These are phyloP conservation scores for Neoboletus subvelutipes DNA, from an alignment of 768 basidiomycete genomes.

Conservation along the genomic window DNA sequence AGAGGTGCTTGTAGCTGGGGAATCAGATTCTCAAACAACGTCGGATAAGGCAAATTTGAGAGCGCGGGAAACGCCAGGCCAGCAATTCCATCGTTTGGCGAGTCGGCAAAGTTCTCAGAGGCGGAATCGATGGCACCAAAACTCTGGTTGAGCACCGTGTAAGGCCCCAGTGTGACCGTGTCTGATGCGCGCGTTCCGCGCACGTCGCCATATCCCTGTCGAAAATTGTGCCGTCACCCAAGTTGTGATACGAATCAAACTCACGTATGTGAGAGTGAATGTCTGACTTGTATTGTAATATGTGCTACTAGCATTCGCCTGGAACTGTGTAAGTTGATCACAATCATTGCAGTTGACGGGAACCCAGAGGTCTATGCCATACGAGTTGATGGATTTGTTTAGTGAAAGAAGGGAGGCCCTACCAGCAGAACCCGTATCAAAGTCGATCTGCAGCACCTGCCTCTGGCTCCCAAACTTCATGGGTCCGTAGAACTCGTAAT, in stretches of 20 bases:
- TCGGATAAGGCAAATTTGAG: constrained; percentile 42
- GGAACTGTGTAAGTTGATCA: constrained; percentile 36
- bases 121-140: constrained; percentile 52
- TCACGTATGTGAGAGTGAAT: constrained; percentile 48
- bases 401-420: neutral
- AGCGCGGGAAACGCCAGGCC: constrained; percentile 65
- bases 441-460: constrained; percentile 53
- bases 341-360: constrained; percentile 42
- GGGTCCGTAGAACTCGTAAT: constrained; percentile 46
- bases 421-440: constrained; percentile 62
- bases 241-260: constrained; percentile 10
- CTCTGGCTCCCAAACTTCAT: constrained; percentile 54
- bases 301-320: constrained; percentile 40
- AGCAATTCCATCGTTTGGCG: constrained; percentile 57
- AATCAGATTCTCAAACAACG: constrained; percentile 67
- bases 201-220: constrained; percentile 53
- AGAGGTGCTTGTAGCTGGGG: constrained; percentile 41
- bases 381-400: too few relatives aligned
- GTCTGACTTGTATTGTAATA: constrained; percentile 32
- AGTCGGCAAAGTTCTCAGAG: constrained; percentile 48
- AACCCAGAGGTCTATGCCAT: constrained; percentile 58
- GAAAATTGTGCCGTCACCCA: neutral
- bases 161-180: constrained; percentile 46
- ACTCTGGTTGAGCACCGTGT: constrained; percentile 47
- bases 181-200: constrained; percentile 51